These are phyloP conservation scores for Metschnikowia dekortorum DNA, from an alignment of 805 yeast species.

Conservation along the genomic window DNA sequence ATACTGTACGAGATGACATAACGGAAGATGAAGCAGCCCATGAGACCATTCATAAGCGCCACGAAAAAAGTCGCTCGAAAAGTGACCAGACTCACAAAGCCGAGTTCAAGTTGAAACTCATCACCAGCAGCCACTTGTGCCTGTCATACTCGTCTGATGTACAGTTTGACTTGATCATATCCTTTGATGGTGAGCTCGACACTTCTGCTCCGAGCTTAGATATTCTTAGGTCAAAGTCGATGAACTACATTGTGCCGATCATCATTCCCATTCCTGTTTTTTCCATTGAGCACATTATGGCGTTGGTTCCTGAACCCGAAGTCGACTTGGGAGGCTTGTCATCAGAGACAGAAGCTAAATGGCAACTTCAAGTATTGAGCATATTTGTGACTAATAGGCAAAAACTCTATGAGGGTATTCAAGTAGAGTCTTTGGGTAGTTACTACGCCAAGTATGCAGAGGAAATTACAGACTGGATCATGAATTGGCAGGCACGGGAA, in stretches of 20 bases:
- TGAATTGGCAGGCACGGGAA: slow-evolving; percentile 18
- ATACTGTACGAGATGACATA: slow-evolving; percentile 6
- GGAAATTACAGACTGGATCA: slow-evolving; percentile 25
- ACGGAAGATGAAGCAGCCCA: slow-evolving; percentile 9
- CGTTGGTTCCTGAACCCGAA: slow-evolving; percentile 21
- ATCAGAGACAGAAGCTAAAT: slow-evolving; percentile 22
- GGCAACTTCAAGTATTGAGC: slow-evolving; percentile 31
- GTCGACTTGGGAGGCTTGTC: slow-evolving; percentile 14
- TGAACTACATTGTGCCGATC: slow-evolving; percentile 24
- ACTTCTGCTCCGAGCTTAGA: slow-evolving; percentile 33
- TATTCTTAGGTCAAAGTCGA: slow-evolving; percentile 21
- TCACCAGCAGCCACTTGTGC: slow-evolving; percentile 15
- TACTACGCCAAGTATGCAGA: slow-evolving; percentile 27
- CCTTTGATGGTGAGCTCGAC: slow-evolving; percentile 35
- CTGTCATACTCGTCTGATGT: slow-evolving; percentile 9
- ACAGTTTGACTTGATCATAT: slow-evolving; percentile 28
- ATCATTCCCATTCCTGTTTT: slow-evolving; percentile 32
- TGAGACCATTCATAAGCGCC: slow-evolving; percentile 10
- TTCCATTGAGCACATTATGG: slow-evolving; percentile 30
- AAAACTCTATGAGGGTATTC: slow-evolving; percentile 17
- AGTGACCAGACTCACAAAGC: slow-evolving; percentile 4
- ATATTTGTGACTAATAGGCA: slow-evolving; percentile 28
- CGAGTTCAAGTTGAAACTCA: slow-evolving; percentile 11
- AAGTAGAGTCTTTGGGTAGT: slow-evolving; percentile 19
- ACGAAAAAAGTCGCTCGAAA: background rate